Conservation (phyloP, 305 asterid genomes). For the Rubia peregrina region DNA sequence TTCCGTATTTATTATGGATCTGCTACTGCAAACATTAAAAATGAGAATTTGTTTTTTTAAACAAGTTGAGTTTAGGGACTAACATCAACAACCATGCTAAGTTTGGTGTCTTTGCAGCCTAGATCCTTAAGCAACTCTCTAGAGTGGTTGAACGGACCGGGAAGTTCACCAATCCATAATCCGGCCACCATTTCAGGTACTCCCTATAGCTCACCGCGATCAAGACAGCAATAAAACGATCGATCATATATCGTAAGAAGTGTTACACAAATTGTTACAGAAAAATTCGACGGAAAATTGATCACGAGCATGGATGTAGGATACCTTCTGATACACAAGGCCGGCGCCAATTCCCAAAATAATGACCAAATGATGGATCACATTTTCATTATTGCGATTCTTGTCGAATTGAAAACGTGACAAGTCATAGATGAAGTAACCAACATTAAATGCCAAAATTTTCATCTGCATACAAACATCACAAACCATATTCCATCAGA, state of each 20-base stretch:
- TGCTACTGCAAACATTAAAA: too few species aligned
- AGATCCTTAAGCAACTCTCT: background rate
- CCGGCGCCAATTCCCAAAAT: background rate
- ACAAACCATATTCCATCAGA: background rate
- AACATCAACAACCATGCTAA: background rate
- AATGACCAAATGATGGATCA: background rate
- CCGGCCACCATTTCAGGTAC: background rate
- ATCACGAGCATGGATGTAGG: background rate
- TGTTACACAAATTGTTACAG: background rate
- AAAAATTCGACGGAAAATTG: background rate
- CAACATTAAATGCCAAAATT: conserved; percentile 39
- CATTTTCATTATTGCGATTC: background rate
- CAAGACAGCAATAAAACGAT: background rate
- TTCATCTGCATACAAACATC: conserved; percentile 40
- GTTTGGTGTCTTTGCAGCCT: background rate
- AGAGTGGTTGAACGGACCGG: background rate
- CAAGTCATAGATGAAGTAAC: conserved; percentile 41
- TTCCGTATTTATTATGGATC: too few species aligned
- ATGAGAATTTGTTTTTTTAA: background rate
- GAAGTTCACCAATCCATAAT: background rate
- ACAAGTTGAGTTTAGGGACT: background rate
- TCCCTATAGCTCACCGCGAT: background rate
- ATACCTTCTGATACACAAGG: background rate
- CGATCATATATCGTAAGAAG: background rate
- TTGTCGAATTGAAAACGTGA: background rate